Percentiles rank a stretch among this genome's conserved stretches.
These are phyloP conservation scores for Botrytis aclada DNA, from an alignment of 2,329 filamentous ascomycete genomes.

Conservation along the genomic window DNA sequence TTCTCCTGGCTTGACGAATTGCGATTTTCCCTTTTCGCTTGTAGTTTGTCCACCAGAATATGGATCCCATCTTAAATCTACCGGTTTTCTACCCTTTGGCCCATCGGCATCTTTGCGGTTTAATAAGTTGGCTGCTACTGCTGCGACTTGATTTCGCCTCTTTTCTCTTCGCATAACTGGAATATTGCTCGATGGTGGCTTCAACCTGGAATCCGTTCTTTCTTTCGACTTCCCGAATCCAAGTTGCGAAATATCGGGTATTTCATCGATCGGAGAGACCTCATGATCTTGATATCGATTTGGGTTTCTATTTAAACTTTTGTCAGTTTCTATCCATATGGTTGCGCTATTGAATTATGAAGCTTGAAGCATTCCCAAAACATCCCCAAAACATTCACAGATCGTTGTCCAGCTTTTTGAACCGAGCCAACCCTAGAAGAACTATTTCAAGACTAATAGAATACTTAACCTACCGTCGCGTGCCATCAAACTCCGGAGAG, in stretches of 20 bases:
- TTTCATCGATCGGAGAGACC: slow-evolving; percentile 44
- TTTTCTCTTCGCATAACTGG: slow-evolving; percentile 37
- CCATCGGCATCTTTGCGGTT: slow-evolving; percentile 29
- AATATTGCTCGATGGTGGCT: slow-evolving; percentile 33
- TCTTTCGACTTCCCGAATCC: slow-evolving; percentile 20
- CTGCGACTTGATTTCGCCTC: slow-evolving; percentile 33
- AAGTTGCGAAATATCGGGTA: slow-evolving; percentile 31
- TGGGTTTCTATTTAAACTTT: slow-evolving; percentile 25
- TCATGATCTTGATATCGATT: slow-evolving; percentile 29
- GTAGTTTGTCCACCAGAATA: slow-evolving; percentile 64
- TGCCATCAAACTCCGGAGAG: slow-evolving; percentile 38
- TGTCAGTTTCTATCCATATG: neutral
- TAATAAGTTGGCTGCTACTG: slow-evolving; percentile 29
- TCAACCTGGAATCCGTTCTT: slow-evolving; percentile 18
- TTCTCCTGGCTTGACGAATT: slow-evolving; percentile 55
- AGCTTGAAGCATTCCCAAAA: neutral
- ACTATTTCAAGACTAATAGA: slow-evolving; percentile 16
- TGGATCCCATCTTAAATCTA: slow-evolving; percentile 59
- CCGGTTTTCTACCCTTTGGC: slow-evolving; percentile 28
- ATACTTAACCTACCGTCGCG: slow-evolving; percentile 31
- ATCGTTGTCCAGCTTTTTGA: neutral
- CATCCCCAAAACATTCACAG: neutral
- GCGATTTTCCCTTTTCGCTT: slow-evolving; percentile 52
- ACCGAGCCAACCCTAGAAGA: neutral
- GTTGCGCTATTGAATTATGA: neutral